Base-by-base conservation (phyloP, 2,329 filamentous ascomycete species). In the Neonectria sp. region DNA sequence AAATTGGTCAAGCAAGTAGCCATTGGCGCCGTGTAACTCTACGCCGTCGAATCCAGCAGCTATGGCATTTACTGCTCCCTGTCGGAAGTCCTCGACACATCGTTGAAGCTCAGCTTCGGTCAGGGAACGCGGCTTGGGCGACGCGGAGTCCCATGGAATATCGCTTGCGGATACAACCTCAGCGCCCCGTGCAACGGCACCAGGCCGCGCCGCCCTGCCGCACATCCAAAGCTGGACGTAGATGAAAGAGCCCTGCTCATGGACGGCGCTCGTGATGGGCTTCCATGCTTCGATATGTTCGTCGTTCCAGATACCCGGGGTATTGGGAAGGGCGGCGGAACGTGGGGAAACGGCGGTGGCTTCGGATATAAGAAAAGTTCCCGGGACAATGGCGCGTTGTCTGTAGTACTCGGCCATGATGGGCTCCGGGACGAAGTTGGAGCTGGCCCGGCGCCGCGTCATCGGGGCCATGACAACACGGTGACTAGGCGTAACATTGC, bases 1-100 rank as follows among this genome's bases (percentile, higher is more conserved):
- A 77, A 91, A 91, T 60, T 90, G 87, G 66, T 89, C 88, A 24
- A 89, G 78, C 1, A 91, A 79, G 69, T 91, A 91, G 1, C 88
- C 88, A 70, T 90, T 88, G 3, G 86, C 86, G 8, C 77, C 83
- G 69, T 86, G 82, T n/a, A 84, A 75, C 70, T 94, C 92, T 56
- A 95, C 88, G 3, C 88, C 89, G 75, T 95, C 92, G 49, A 91
- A 91, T 0, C 92, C 92, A 3, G 88, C 89, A 0, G 85, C 83
- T 1, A 93, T 78, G 0, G 91, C 86, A 21, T 88, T 82, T 70
- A 83, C 83, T 0, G 85, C 81, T 0, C 86, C 85, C 24, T 57
- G 57, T 35, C 43, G n/a, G 1, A 70, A 70, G 2, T 70, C 63
- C 1, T 59, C 21, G 40, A 68, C 60, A 72, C 29, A 31, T 31